Evolutionary conservation across 768 basidiomycete species (phyloP).

Genomic region (Tricholoma terreum): DNA sequence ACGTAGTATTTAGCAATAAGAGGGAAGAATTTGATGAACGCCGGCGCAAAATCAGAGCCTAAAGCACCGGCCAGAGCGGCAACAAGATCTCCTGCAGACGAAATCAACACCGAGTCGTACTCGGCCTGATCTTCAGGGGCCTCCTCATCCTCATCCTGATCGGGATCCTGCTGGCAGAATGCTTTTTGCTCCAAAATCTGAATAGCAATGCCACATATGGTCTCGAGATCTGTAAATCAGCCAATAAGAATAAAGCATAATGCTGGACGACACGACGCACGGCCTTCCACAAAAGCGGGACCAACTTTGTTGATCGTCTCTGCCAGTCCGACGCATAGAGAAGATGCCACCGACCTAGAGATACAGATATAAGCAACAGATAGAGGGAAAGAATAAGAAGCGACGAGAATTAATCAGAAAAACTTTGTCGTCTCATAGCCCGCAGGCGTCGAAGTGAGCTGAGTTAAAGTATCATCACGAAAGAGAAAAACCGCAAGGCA

Average conservation of each 20-base stretch:
- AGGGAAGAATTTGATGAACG: conserved; percentile 85
- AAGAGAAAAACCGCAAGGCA: neutral
- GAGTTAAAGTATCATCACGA: conserved; percentile 60
- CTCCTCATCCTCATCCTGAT: conserved; percentile 84
- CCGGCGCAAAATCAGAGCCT: conserved; percentile 78
- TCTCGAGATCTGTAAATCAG: conserved; percentile 57
- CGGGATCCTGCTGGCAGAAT: conserved; percentile 94
- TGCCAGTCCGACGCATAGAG: conserved; percentile 83
- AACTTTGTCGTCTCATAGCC: conserved; percentile 54
- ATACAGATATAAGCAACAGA: conserved; percentile 18
- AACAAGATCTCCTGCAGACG: conserved; percentile 92
- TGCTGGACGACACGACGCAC: conserved; percentile 42
- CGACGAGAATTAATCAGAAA: conserved; percentile 30
- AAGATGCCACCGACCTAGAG: conserved; percentile 77
- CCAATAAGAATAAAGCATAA: conserved; percentile 5
- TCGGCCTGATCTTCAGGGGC: conserved; percentile 90
- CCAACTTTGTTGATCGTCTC: conserved; percentile 93
- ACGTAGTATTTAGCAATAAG: conserved; percentile 92
- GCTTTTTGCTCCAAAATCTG: conserved; percentile 93
- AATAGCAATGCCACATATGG: conserved; percentile 75
- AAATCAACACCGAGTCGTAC: conserved; percentile 94
- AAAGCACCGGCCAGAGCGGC: conserved; percentile 81
- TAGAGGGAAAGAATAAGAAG: conserved; percentile 1
- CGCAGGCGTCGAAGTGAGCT: conserved; percentile 74
- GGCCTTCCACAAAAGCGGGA: conserved; percentile 74